Evolutionary conservation across 192 early-diverging fungal species (phyloP).

Genomic region (Coemansia sp.): DNA sequence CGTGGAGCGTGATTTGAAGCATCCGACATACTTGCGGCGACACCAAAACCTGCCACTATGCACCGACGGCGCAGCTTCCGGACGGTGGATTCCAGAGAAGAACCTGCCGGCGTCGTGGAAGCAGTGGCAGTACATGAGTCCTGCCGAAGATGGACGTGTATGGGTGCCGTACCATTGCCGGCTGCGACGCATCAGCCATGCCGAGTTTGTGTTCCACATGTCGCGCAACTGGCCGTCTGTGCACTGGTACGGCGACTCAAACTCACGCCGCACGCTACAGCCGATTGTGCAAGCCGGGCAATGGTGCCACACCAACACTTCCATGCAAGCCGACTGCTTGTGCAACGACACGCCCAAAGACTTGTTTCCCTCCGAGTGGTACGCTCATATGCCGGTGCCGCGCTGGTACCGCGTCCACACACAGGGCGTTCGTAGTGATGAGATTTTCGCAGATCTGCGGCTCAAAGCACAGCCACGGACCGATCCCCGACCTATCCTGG

Average conservation of each 20-base stretch:
- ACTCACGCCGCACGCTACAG: conserved; percentile 37
- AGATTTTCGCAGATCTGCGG: conserved; percentile 21
- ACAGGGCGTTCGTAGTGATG: conserved; percentile 15
- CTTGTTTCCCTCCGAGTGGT: conserved; percentile 42
- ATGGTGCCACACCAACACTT: conserved; percentile 27
- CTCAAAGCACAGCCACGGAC: neutral
- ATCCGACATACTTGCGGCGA: conserved; percentile 22
- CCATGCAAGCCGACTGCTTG: conserved; percentile 29
- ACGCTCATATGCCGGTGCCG: conserved; percentile 28
- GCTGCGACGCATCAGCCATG: conserved; percentile 29
- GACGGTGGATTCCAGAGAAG: conserved; percentile 32
- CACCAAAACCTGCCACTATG: conserved; percentile 39
- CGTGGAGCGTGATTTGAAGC: conserved; percentile 11
- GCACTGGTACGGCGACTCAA: conserved; percentile 51
- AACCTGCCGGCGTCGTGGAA: conserved; percentile 22
- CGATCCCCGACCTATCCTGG: conserved; percentile 19
- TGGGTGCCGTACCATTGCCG: conserved; percentile 45
- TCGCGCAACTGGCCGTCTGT: conserved; percentile 16
- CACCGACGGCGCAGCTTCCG: conserved; percentile 4
- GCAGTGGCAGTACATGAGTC: conserved; percentile 18
- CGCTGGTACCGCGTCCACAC: conserved; percentile 40
- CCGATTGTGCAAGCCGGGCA: conserved; percentile 30
- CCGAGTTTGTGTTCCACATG: conserved; percentile 38
- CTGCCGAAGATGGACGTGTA: conserved; percentile 28
- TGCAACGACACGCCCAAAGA: conserved; percentile 50